phyloP scores from a whole-genome alignment of 2,329 filamentous ascomycete genomes.

The Biscogniauxia marginata region DNA sequence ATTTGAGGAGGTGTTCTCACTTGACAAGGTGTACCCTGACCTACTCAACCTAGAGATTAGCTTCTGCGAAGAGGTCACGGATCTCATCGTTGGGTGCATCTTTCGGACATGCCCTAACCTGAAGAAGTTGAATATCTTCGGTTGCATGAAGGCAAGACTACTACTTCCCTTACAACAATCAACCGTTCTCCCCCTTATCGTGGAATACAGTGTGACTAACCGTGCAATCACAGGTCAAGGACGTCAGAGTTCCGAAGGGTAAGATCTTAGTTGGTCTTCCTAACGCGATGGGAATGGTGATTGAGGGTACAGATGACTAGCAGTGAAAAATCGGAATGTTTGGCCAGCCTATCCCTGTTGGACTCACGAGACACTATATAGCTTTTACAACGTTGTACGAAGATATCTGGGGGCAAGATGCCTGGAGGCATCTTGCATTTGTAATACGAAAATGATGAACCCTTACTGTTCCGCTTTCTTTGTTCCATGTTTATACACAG shows the following conservation, averaged over 20 bases:
- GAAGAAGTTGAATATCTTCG: constrained; percentile 60
- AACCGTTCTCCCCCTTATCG: neutral
- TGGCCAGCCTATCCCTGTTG: neutral
- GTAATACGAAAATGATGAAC: neutral
- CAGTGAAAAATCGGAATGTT: neutral
- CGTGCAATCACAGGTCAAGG: constrained; percentile 28
- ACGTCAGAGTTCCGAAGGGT: constrained; percentile 40
- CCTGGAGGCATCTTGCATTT: neutral
- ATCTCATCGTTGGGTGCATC: constrained; percentile 61
- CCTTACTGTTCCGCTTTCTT: neutral
- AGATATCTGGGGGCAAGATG: neutral
- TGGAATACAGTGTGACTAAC: constrained; percentile 12
- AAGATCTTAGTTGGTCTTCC: constrained; percentile 43
- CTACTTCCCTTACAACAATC: neutral
- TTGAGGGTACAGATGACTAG: constrained; percentile 36
- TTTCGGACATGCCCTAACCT: constrained; percentile 64
- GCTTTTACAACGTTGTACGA: neutral
- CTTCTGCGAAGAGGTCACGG: constrained; percentile 69
- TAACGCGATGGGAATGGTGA: constrained; percentile 42
- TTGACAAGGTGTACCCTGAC: constrained; percentile 60
- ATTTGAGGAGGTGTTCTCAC: constrained; percentile 71
- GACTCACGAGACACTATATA: neutral
- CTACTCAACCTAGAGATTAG: constrained; percentile 73
- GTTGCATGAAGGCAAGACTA: constrained; percentile 58
- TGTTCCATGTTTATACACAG: neutral